These are phyloP conservation scores for Mortierella claussenii DNA, from an alignment of 192 early-diverging fungal genomes.

Conservation along the genomic window DNA sequence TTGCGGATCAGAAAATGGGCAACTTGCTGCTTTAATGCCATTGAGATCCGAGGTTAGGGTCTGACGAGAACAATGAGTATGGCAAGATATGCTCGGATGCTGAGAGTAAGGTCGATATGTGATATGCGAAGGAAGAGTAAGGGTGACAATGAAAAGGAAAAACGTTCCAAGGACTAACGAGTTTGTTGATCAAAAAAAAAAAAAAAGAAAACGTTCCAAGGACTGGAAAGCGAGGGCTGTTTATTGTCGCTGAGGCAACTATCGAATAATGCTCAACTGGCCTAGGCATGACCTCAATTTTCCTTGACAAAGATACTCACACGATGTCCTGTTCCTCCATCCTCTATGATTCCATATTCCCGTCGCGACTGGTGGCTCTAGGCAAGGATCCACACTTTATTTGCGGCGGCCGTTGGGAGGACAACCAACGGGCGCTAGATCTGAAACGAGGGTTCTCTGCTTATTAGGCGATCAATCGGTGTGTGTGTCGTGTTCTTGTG, in stretches of 20 bases:
- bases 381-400: too few relatives aligned
- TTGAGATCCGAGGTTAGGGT: too few relatives aligned
- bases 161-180: background rate
- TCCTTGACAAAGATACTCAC: conserved; percentile 9
- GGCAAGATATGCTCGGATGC: too few relatives aligned
- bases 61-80: too few relatives aligned
- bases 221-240: background rate
- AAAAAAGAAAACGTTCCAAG: background rate
- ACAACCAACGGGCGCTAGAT: too few relatives aligned
- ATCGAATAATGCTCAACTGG: conserved; percentile 36
- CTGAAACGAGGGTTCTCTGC: too few relatives aligned
- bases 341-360: conserved; percentile 15
- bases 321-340: too few relatives aligned
- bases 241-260: too few relatives aligned
- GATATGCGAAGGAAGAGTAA: background rate
- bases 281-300: conserved; percentile 22
- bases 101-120: background rate
- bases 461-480: too few relatives aligned
- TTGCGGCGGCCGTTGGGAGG: too few relatives aligned
- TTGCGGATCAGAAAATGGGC: conserved; percentile 38
- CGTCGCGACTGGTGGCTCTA: background rate
- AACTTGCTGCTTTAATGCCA: conserved; percentile 28
- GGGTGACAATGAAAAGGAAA: background rate
- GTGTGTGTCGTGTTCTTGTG: too few relatives aligned
- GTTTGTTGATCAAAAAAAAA: too few relatives aligned